A percentile compares a stretch with the other conserved stretches of the same genome.
These are phyloP conservation scores for Clarireedia monteithiana DNA, from an alignment of 2,329 filamentous ascomycete species.

Conservation along the genomic window DNA sequence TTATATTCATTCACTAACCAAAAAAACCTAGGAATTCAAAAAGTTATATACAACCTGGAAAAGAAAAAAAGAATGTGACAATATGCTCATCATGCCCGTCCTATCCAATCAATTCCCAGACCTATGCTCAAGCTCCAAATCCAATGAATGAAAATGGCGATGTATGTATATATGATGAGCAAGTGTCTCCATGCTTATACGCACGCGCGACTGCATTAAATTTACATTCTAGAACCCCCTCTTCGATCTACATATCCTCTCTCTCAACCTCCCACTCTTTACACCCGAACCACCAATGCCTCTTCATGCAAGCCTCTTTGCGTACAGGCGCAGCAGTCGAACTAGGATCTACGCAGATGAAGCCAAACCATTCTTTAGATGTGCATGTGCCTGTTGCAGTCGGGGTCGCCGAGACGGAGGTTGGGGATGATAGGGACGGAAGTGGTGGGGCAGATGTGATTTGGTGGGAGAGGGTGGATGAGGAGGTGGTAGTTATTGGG, in stretches of 20 bases:
- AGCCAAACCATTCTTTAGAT: constrained; percentile 24
- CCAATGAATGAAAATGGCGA: no score
- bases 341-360: constrained; percentile 25
- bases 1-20: no score
- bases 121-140: no score
- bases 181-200: no score
- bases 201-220: background rate
- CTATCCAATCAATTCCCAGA: no score
- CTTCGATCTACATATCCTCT: background rate
- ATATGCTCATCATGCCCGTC: no score
- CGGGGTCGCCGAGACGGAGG: constrained; percentile 16
- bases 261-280: constrained; percentile 18
- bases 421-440: constrained; percentile 15
- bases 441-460: constrained; percentile 30
- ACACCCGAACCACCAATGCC: constrained; percentile 25
- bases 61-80: no score
- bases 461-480: constrained; percentile 17
- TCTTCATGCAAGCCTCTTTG: constrained; percentile 17
- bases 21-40: no score
- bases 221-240: background rate
- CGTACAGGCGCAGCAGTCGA: constrained; percentile 11
- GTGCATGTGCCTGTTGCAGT: constrained; percentile 15
- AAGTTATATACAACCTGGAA: no score
- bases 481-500: constrained; percentile 21
- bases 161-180: no score